These are phyloP conservation scores for Deakozyma indianensis DNA, from an alignment of 805 yeast genomes.

Conservation along the genomic window DNA sequence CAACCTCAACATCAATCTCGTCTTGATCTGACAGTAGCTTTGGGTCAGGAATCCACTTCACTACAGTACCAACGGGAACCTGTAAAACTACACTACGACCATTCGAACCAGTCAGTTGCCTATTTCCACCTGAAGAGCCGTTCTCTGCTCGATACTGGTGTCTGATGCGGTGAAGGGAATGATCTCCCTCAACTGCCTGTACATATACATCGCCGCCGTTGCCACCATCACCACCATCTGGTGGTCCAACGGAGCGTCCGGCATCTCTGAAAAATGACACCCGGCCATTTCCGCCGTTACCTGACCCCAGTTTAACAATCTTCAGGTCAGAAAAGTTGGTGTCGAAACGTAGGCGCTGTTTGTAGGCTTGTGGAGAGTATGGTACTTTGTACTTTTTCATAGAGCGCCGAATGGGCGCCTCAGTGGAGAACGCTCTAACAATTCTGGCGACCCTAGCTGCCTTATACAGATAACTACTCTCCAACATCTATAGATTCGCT, in stretches of 20 bases:
- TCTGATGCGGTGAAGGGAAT: constrained; percentile 55
- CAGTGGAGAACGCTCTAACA: background rate
- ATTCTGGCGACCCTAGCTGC: too few relatives aligned
- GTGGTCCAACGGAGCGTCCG: constrained; percentile 76
- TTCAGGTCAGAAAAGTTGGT: constrained; percentile 45
- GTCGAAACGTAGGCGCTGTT: constrained; percentile 6
- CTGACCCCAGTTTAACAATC: constrained; percentile 53
- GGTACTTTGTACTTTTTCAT: constrained; percentile 8
- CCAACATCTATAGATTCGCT: too few relatives aligned
- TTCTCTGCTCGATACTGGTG: constrained; percentile 55
- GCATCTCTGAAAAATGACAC: constrained; percentile 82
- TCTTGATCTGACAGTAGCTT: constrained; percentile 10
- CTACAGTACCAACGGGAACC: constrained; percentile 84
- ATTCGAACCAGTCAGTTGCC: constrained; percentile 73
- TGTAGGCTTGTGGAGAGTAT: constrained; percentile 10
- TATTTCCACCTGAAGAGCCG: constrained; percentile 59
- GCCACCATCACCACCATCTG: constrained; percentile 99
- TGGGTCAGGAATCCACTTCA: constrained; percentile 78
- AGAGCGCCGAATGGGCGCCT: background rate
- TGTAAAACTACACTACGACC: constrained; percentile 70
- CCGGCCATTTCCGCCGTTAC: constrained; percentile 80
- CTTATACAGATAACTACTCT: too few relatives aligned
- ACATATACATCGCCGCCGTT: constrained; percentile 78
- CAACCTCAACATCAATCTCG: constrained; percentile 10
- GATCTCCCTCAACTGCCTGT: constrained; percentile 59